Base-by-base conservation (phyloP, 2,329 filamentous ascomycete species). In the Colletotrichum sp. region DNA sequence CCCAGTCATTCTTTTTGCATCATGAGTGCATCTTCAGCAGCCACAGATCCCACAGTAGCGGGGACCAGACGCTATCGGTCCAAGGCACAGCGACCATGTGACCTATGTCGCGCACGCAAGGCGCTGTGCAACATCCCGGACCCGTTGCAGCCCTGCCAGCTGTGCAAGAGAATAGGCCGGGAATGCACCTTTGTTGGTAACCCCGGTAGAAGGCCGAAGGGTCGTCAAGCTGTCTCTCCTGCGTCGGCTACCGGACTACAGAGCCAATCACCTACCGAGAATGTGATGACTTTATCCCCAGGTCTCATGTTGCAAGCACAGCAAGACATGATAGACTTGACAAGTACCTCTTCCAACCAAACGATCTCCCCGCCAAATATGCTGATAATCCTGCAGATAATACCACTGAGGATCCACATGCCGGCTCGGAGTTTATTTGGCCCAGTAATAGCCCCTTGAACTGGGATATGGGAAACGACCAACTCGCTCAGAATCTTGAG, bases 51-150 rank as follows among this genome's bases (percentile, higher is more conserved):
- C 21, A 28, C 55, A 16, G 67, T 36, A 24, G 67, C 67, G 30
- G 67, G 71, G 7, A 72, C 71, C 4, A 63, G 76, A 49, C 62
- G 78, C 16, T 80, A 80, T 57, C 78, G 78, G 9, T 80, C 78
- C 34, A 79, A 80, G 44, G 76, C 78, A 1, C 78, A 80, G 63
- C 64, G 78, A 21, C 78, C 79, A 30, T 80, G 78, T 59, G 78
- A 80, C 64, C 65, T 79, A 13, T 80, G 78, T 34, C 79, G 78
- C 12, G 66, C 79, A 4, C 80, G 80, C 26, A 81, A 81, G 44
- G 80, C 78, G 3, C 77, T 81, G 5, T 81, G 80, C 71, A 81
- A 81, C 10, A 81, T 81, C 4, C 80, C 80, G 8, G 80, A 81
- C 36, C 80, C 80, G 1, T 67, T 74, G n/a, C 66, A 71, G 44